These are phyloP conservation scores for Dalbergia cultrata DNA, from an alignment of 306 rosid genomes.

Conservation along the genomic window DNA sequence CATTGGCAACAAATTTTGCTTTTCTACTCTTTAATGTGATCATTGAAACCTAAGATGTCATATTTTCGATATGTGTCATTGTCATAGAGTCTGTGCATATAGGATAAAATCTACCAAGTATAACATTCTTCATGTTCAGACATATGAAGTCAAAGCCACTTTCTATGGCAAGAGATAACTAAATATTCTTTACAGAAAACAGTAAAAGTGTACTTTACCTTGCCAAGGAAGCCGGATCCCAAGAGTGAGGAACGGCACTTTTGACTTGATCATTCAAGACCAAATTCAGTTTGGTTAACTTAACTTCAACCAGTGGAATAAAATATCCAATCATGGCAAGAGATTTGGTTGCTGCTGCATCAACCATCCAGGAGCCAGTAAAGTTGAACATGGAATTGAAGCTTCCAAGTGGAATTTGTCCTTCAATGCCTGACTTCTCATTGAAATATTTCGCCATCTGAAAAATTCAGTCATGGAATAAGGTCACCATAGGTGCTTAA, in stretches of 20 bases:
- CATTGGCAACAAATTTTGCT: slow-evolving; percentile 6
- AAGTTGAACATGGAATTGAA: slow-evolving; percentile 95
- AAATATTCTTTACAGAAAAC: slow-evolving; percentile 13
- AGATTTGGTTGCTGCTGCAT: slow-evolving; percentile 87
- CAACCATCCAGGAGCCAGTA: slow-evolving; percentile 87
- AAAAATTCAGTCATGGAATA: slow-evolving; percentile 52
- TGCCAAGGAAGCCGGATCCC: slow-evolving; percentile 97
- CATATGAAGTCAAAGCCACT: slow-evolving; percentile 27
- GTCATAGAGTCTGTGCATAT: not conserved
- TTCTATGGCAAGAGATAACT: not conserved
- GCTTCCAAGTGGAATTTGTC: slow-evolving; percentile 82
- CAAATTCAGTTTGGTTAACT: slow-evolving; percentile 63
- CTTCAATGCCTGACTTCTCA: slow-evolving; percentile 68
- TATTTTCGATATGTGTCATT: not conserved
- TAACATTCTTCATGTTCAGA: not conserved
- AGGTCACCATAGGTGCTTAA: slow-evolving; percentile 36
- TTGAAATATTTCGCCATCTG: slow-evolving; percentile 92
- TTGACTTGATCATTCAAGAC: slow-evolving; percentile 75
- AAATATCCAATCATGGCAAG: slow-evolving; percentile 91
- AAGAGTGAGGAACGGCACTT: slow-evolving; percentile 86
- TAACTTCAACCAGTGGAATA: slow-evolving; percentile 73
- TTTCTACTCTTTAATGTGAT: not conserved
- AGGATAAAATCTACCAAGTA: slow-evolving; percentile 22
- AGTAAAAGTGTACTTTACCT: slow-evolving; percentile 58
- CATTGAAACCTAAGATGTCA: not conserved